These are phyloP conservation scores for Trichoderma brevicompactum DNA, from an alignment of 2,329 filamentous ascomycete species.

Conservation along the genomic window DNA sequence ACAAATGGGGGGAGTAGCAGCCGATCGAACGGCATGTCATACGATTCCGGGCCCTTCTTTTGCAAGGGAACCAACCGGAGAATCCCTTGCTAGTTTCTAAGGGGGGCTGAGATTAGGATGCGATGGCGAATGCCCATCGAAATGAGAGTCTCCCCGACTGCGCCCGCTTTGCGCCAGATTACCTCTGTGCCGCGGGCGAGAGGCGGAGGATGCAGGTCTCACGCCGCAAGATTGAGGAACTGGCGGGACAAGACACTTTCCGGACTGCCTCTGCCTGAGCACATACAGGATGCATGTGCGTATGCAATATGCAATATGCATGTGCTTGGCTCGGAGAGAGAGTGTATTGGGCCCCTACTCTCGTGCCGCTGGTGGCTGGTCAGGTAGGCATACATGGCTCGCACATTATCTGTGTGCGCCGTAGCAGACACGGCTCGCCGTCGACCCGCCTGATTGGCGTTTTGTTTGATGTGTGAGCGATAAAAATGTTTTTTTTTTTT, in stretches of 20 bases:
- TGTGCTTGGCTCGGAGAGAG: too few relatives aligned
- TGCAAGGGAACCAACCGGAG: neutral
- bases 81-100: neutral
- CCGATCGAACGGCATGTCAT: constrained; percentile 19
- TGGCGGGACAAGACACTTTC: neutral
- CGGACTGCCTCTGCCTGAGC: too few relatives aligned
- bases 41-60: constrained; percentile 12
- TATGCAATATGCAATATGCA: neutral
- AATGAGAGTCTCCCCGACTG: constrained; percentile 7
- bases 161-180: neutral
- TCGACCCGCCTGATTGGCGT: constrained; percentile 2
- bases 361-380: too few relatives aligned
- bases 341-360: neutral
- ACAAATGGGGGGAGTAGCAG: neutral
- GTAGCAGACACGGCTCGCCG: neutral
- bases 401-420: neutral
- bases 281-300: neutral
- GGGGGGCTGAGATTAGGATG: neutral
- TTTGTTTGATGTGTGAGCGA: neutral
- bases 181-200: too few relatives aligned
- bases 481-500: too few relatives aligned
- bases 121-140: neutral
- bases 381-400: neutral
- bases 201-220: neutral
- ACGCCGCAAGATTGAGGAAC: constrained; percentile 6